Evolutionary conservation across 345 rosid species (phyloP).

Genomic region (Jatropha curcas): DNA sequence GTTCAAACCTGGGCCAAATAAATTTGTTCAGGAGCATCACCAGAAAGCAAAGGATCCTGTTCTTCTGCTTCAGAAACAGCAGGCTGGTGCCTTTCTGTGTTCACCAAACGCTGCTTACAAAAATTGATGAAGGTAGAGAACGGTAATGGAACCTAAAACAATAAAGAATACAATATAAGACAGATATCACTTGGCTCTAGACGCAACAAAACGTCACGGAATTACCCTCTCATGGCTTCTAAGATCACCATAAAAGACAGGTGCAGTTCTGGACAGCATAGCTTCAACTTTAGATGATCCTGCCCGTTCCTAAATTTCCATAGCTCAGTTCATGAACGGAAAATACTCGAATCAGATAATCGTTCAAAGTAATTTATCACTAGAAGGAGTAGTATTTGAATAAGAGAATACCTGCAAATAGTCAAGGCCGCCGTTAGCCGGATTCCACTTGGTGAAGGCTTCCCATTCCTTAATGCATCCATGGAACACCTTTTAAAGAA

Average conservation of each 20-base stretch:
- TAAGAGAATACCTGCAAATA: slow-evolving; percentile 54
- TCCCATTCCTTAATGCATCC: slow-evolving; percentile 65
- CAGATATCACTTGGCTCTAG: slow-evolving; percentile 12
- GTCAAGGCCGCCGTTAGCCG: slow-evolving; percentile 65
- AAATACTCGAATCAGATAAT: not conserved
- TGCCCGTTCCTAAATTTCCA: slow-evolving; percentile 48
- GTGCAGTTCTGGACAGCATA: slow-evolving; percentile 71
- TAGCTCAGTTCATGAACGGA: not conserved
- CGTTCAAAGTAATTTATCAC: not conserved
- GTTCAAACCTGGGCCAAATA: slow-evolving; percentile 79
- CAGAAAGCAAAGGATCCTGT: slow-evolving; percentile 27
- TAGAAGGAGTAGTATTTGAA: not conserved
- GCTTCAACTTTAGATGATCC: slow-evolving; percentile 74
- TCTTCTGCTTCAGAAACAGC: slow-evolving; percentile 32
- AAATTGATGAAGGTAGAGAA: slow-evolving; percentile 63
- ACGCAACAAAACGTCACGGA: not conserved
- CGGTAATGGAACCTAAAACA: slow-evolving; percentile 65
- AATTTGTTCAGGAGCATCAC: slow-evolving; percentile 50
- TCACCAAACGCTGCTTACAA: slow-evolving; percentile 60
- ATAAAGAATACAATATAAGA: not conserved
- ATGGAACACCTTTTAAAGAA: slow-evolving; percentile 47
- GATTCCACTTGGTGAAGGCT: slow-evolving; percentile 69
- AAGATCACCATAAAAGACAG: slow-evolving; percentile 73
- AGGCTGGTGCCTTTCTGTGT: slow-evolving; percentile 20
- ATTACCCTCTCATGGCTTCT: slow-evolving; percentile 92